Percentiles rank a stretch among this genome's conserved stretches.
phyloP scores from a whole-genome alignment of 2,329 filamentous ascomycete species.

The Aspergillus pseudotamarii region DNA sequence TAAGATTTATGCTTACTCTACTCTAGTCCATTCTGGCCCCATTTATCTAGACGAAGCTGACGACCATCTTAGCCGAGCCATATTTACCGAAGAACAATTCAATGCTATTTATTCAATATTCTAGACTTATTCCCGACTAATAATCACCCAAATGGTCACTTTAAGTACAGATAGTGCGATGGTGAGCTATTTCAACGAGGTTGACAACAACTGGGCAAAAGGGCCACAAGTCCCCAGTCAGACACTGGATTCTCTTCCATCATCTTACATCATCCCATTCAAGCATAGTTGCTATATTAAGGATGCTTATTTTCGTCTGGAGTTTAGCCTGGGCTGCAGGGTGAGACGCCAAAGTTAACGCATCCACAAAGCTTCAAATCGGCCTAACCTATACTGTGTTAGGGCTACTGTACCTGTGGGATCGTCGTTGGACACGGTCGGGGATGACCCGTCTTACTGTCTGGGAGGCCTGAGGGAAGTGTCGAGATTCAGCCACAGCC shows the following conservation, averaged over 20 bases:
- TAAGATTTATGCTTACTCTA: too few relatives aligned
- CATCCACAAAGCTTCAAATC: neutral
- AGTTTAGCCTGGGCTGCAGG: neutral
- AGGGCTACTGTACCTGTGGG: neutral
- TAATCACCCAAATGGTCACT: neutral
- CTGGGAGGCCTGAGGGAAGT: neutral
- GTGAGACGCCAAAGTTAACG: neutral
- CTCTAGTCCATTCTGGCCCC: neutral
- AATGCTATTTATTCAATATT: too few relatives aligned
- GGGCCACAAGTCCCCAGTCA: neutral
- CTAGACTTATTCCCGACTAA: neutral
- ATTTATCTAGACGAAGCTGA: neutral
- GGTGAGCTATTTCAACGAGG: neutral
- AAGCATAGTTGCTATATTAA: neutral
- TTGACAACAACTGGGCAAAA: neutral
- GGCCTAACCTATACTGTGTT: neutral
- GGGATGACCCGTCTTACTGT: neutral
- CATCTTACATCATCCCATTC: neutral
- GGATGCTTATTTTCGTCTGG: neutral
- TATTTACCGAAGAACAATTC: neutral
- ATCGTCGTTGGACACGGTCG: neutral
- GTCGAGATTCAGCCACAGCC: neutral
- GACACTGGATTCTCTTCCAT: neutral
- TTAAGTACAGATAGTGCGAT: neutral
- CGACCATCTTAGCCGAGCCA: neutral